A percentile compares a stretch with the other conserved stretches of the same genome.
phyloP scores from a whole-genome alignment of 2,329 filamentous ascomycete species.

The Pseudocercospora ulei region DNA sequence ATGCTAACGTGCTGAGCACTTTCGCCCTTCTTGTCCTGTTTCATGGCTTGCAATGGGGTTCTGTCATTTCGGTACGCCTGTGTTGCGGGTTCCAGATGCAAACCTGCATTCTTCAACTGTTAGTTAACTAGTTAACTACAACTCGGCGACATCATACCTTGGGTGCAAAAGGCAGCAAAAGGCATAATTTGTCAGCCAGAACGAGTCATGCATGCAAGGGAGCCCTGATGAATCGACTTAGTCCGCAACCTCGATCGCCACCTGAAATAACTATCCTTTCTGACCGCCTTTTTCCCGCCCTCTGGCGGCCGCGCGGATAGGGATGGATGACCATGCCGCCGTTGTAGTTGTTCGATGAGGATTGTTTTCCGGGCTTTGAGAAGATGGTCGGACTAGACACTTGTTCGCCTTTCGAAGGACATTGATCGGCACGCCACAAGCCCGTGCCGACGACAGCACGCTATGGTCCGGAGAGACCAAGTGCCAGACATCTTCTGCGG shows the following conservation, averaged over 20 bases:
- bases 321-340: constrained; percentile 55
- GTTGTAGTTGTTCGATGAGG: constrained; percentile 59
- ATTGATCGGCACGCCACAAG: constrained; percentile 57
- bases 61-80: constrained; percentile 57
- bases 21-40: constrained; percentile 41
- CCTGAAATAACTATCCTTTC: constrained; percentile 67
- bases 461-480: constrained; percentile 64
- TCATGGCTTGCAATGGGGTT: constrained; percentile 50
- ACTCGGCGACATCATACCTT: constrained; percentile 59
- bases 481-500: constrained; percentile 59
- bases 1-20: constrained; percentile 30
- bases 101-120: constrained; percentile 59
- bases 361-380: constrained; percentile 59
- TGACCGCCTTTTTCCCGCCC: constrained; percentile 61
- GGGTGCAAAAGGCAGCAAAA: constrained; percentile 29
- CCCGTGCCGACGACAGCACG: constrained; percentile 57
- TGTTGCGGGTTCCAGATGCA: constrained; percentile 56
- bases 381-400: constrained; percentile 60
- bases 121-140: too few relatives aligned
- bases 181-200: constrained; percentile 37
- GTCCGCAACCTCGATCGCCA: constrained; percentile 64
- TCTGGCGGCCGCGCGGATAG: constrained; percentile 62
- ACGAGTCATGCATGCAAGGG: background rate
- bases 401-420: constrained; percentile 58
- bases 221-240: constrained; percentile 42